phyloP scores from a whole-genome alignment of 192 early-diverging fungal genomes.

The Chytriomyces sp. region DNA sequence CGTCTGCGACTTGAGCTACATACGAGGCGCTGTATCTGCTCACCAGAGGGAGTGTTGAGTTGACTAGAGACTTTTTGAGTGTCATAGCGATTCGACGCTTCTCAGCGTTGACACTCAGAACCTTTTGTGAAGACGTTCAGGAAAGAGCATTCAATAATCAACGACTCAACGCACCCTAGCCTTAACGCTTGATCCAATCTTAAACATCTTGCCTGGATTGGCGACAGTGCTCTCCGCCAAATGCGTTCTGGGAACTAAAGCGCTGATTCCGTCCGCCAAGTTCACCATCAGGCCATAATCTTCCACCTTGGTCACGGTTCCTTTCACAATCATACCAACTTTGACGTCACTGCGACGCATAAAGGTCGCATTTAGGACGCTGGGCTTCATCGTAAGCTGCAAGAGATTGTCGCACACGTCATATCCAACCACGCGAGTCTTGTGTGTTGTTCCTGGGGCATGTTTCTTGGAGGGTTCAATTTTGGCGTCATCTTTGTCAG shows the following conservation, averaged over 20 bases:
- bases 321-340: slow-evolving; percentile 61
- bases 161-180: slow-evolving; percentile 57
- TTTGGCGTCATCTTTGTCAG: slow-evolving; percentile 62
- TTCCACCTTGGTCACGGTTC: slow-evolving; percentile 40
- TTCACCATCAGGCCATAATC: slow-evolving; percentile 43
- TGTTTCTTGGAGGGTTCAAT: slow-evolving; percentile 51
- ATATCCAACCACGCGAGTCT: slow-evolving; percentile 77
- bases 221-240: slow-evolving; percentile 74
- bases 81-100: slow-evolving; percentile 69
- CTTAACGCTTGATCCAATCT: slow-evolving; percentile 69
- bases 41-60: slow-evolving; percentile 69
- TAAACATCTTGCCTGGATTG: slow-evolving; percentile 77
- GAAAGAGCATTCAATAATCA: neutral
- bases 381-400: slow-evolving; percentile 71
- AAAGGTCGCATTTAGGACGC: slow-evolving; percentile 69
- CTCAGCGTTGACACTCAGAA: slow-evolving; percentile 57
- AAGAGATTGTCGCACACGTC: slow-evolving; percentile 75
- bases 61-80: slow-evolving; percentile 73
- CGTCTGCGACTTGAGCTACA: slow-evolving; percentile 64
- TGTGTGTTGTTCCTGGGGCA: slow-evolving; percentile 70
- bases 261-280: slow-evolving; percentile 54
- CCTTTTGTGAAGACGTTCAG: slow-evolving; percentile 19
- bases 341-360: slow-evolving; percentile 70
- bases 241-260: slow-evolving; percentile 73
- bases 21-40: slow-evolving; percentile 59